These are phyloP conservation scores for Psidium friedrichsthalianum DNA, from an alignment of 345 rosid genomes.

Conservation along the genomic window DNA sequence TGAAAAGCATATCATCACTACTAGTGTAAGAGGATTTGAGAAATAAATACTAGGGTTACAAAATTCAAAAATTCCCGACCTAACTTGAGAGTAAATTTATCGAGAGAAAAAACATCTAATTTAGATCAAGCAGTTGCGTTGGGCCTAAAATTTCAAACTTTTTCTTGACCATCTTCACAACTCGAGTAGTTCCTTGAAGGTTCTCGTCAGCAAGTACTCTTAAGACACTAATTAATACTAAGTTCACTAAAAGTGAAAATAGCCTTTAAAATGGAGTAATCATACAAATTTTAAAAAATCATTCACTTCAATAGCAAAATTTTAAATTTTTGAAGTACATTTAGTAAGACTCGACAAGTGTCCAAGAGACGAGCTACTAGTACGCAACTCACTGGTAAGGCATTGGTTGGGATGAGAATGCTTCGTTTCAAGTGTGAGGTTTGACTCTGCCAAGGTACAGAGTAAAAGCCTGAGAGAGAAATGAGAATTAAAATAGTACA, in stretches of 20 bases:
- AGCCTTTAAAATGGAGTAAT: neutral
- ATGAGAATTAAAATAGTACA: too few species aligned
- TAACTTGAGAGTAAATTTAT: neutral
- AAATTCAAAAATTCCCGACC: neutral
- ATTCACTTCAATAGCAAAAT: neutral
- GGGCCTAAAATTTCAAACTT: neutral
- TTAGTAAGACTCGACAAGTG: neutral
- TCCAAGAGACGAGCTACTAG: neutral
- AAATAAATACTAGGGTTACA: neutral
- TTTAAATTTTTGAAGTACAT: neutral
- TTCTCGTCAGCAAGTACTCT: neutral
- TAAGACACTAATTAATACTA: neutral
- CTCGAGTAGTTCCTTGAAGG: neutral
- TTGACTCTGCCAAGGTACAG: too few species aligned
- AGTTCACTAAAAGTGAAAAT: neutral
- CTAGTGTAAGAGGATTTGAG: neutral
- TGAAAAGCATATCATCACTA: neutral
- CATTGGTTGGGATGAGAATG: too few species aligned
- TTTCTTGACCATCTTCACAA: neutral
- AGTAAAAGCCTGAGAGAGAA: too few species aligned
- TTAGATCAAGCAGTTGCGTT: neutral
- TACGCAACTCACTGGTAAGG: too few species aligned
- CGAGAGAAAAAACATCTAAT: neutral
- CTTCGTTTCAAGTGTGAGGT: too few species aligned
- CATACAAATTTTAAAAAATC: neutral